These are phyloP conservation scores for Rhodomyrtus psidioides DNA, from an alignment of 441 rosid genomes.

Conservation along the genomic window DNA sequence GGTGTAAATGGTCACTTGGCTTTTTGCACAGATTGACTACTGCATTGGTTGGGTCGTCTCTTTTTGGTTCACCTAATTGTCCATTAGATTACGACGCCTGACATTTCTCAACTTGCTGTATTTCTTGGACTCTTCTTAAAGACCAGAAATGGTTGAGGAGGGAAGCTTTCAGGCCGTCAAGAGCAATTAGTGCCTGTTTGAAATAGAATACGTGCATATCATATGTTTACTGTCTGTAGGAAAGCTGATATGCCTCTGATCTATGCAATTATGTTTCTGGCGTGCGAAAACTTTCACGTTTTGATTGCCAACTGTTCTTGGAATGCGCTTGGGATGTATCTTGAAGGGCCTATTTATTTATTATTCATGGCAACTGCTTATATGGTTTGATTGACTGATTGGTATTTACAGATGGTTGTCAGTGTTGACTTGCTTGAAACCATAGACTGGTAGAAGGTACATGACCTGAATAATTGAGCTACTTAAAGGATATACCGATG, in stretches of 20 bases:
- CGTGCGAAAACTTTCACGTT: neutral
- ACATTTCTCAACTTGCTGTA: neutral
- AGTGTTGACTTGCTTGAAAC: neutral
- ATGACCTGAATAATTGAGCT: neutral
- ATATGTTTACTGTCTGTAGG: too few relatives aligned
- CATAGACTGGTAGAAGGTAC: neutral
- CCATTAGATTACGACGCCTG: neutral
- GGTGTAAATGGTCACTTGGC: neutral
- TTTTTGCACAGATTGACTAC: neutral
- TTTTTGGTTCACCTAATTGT: neutral
- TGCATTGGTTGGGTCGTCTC: neutral
- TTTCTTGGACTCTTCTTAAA: neutral
- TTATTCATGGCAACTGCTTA: neutral
- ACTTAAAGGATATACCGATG: neutral
- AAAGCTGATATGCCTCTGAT: neutral
- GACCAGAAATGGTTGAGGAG: neutral
- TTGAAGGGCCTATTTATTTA: neutral
- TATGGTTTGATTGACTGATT: neutral
- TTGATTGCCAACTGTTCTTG: neutral
- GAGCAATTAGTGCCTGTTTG: neutral
- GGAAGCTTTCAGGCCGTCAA: neutral
- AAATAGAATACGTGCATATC: neutral
- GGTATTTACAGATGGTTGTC: neutral
- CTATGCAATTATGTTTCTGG: neutral
- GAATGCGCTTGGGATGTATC: neutral